Evolutionary conservation across 2,329 filamentous ascomycete genomes (phyloP), one percentile per base, ranked within the genome.

Genomic region (Alternaria gaisen): DNA sequence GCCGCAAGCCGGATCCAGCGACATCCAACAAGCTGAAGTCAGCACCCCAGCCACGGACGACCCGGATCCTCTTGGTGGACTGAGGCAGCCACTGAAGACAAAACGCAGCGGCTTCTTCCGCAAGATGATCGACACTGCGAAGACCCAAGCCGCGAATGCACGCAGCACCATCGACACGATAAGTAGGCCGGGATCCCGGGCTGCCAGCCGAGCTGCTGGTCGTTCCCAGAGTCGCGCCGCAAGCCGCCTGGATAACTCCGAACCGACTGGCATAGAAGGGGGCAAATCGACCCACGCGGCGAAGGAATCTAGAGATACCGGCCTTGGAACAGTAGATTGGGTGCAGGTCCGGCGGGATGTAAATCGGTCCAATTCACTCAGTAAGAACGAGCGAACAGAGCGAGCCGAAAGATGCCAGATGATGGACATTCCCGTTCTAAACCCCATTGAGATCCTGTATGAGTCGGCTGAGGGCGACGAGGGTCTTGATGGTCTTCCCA

Each of bases 261-360:
- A 82, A 2, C 78, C 88, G 8, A 83, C 82, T 14, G 82, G 82
- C 0, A 86, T 91, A 48, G 81, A 85, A 40, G 85, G 86, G 20
- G 85, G 84, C 51, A 68, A 69, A 44, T 36, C 68, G 26, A 63
- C 61, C 8, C 71, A 69, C 62, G 68, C 73, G 1, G 44, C 65
- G 14, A 74, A 63, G n/a, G 80, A 85, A 5, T 86, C 88, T 14
- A 85, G 87, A 57, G 93, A 96, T 18, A 91, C 91, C 85, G 92
- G 91, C 2, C 78, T 91, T 7, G 85, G 81, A 69, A 82, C 84
- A 1, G 86, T 91, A 14, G 94, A 98, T 76, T 99, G 95, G 94
- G 93, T 99, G n/a, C 94, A 98, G 77, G 93, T 98, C 22, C 90
- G 95, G 36, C 88, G 95, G 46, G 96, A 99, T 79, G 91, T 99